These are phyloP conservation scores for Protomyces macrosporus DNA, from an alignment of 1,139 yeast genomes.

Conservation along the genomic window DNA sequence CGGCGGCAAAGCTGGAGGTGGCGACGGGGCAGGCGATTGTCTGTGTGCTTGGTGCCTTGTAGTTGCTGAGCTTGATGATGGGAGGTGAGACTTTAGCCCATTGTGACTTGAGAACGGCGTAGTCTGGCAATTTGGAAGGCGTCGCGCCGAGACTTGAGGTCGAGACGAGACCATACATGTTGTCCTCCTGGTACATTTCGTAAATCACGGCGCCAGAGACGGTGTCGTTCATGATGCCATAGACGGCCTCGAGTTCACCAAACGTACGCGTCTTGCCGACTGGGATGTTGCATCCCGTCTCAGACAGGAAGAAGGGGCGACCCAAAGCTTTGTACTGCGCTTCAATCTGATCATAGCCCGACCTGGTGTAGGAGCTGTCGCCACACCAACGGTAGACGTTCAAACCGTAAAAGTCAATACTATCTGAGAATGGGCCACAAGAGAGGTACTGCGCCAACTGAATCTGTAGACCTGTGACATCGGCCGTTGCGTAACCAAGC, in stretches of 20 bases:
- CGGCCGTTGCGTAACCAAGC: conserved; percentile 95
- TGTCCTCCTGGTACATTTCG: conserved; percentile 83
- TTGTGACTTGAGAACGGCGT: conserved; percentile 50
- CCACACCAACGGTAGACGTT: conserved; percentile 98
- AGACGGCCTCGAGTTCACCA: conserved; percentile 68
- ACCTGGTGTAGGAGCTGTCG: conserved; percentile 66
- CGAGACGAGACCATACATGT: conserved; percentile 77
- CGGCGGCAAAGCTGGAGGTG: conserved; percentile 46
- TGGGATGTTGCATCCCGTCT: conserved; percentile 75
- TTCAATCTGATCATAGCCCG: conserved; percentile 76
- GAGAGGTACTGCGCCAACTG: conserved; percentile 76
- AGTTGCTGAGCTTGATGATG: conserved; percentile 46
- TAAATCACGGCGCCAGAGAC: conserved; percentile 92
- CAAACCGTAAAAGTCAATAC: conserved; percentile 90
- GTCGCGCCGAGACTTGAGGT: conserved; percentile 42
- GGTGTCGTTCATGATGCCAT: conserved; percentile 72
- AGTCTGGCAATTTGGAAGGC: conserved; percentile 52
- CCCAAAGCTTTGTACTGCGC: conserved; percentile 62
- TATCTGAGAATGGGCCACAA: conserved; percentile 58
- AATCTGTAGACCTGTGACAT: conserved; percentile 68
- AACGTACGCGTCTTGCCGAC: conserved; percentile 72
- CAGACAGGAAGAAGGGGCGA: conserved; percentile 81
- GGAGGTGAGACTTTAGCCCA: conserved; percentile 45
- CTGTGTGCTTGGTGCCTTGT: conserved; percentile 40
- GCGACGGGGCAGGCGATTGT: conserved; percentile 37